These are phyloP conservation scores for Paramecium caudatum DNA, from an alignment of 73 alveolate genomes.

Conservation along the genomic window DNA sequence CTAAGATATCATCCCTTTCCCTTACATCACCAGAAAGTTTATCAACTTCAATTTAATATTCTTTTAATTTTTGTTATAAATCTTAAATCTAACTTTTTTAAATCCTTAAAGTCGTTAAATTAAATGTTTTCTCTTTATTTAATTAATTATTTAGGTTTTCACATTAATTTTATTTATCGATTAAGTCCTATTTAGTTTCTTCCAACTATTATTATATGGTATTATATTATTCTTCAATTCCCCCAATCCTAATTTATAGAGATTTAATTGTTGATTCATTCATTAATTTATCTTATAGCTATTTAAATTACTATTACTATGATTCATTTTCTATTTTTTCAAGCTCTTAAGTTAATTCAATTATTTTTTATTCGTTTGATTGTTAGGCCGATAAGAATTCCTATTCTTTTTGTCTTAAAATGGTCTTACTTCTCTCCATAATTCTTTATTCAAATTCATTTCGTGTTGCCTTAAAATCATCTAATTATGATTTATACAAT, in stretches of 20 bases:
- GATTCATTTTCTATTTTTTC: slow-evolving; percentile 9
- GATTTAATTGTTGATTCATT: slow-evolving; percentile 4
- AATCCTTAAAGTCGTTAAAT: background rate
- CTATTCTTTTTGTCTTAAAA: slow-evolving; percentile 50
- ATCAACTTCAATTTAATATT: slow-evolving; percentile 59
- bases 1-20: slow-evolving; percentile 27
- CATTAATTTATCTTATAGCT: slow-evolving; percentile 11
- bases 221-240: slow-evolving; percentile 3
- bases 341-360: background rate
- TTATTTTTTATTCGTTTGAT: background rate
- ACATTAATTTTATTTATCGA: background rate
- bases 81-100: slow-evolving; percentile 8
- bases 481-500: slow-evolving; percentile 44
- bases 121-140: slow-evolving; percentile 19
- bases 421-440: slow-evolving; percentile 59
- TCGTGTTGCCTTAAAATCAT: slow-evolving; percentile 54
- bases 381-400: background rate
- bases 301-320: background rate
- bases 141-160: background rate
- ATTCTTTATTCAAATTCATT: background rate
- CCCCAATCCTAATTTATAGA: background rate
- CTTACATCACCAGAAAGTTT: slow-evolving; percentile 44
- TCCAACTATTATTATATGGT: background rate
- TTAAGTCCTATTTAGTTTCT: background rate
- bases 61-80: slow-evolving; percentile 47